A percentile compares a stretch with the other conserved stretches of the same genome.
Evolutionary conservation across 225 moss, liverwort and hornwort species (phyloP).

Genomic region (Bryoerythrophyllum caledonicum): DNA sequence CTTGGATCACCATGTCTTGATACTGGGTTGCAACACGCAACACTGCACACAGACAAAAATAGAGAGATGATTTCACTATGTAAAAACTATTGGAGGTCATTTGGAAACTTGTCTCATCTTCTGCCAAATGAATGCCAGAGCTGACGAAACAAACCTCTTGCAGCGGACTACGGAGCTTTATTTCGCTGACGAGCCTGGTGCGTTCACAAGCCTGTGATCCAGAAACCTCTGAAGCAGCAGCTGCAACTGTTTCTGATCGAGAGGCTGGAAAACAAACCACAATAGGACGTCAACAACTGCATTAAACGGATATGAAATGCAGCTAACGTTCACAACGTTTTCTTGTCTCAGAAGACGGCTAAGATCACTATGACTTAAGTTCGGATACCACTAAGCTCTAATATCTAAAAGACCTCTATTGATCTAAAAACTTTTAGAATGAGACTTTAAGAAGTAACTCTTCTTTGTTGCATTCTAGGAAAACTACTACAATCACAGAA

Average conservation of each 20-base stretch:
- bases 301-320: not conserved
- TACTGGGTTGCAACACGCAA: constrained; percentile 6
- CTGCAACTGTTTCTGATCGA: constrained; percentile 58
- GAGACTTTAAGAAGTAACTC: too few species aligned
- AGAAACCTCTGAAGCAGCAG: constrained; percentile 50
- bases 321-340: too few species aligned
- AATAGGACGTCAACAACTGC: not conserved
- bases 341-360: too few species aligned
- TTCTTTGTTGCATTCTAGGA: too few species aligned
- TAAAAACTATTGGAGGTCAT: too few species aligned
- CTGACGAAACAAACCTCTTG: constrained; percentile 16
- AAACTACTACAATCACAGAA: not conserved
- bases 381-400: too few species aligned
- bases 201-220: constrained; percentile 49
- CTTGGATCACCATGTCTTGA: constrained; percentile 2
- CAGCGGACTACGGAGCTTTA: constrained; percentile 19
- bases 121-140: too few species aligned
- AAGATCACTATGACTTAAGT: too few species aligned
- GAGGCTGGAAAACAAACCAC: constrained; percentile 33
- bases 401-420: too few species aligned
- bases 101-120: too few species aligned
- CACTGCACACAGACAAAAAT: constrained; percentile 17
- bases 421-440: too few species aligned
- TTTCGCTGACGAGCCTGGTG: constrained; percentile 35
- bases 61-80: not conserved